Base-by-base conservation (phyloP, 2,329 filamentous ascomycete species). In the Dactylellina parvicollis region DNA sequence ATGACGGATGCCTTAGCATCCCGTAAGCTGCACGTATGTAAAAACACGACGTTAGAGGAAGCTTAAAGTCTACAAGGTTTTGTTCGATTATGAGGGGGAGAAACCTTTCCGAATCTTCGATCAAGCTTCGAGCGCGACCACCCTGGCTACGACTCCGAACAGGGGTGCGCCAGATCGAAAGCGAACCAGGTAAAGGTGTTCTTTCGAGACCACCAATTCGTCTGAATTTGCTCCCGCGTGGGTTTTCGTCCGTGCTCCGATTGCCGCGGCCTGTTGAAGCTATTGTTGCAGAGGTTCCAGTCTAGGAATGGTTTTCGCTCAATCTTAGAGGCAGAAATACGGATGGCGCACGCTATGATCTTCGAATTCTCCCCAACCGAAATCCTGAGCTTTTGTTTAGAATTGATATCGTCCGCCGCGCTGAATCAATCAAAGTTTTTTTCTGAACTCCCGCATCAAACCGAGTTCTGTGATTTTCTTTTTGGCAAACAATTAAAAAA, bases 211-310 rank as follows among this genome's bases (percentile, higher is more conserved):
- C n/a, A 28, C 38, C 18, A 16, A 42, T 57, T 66, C 61, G 52
- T 54, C 49, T 54, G 36, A 57, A 57, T 38, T 18, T 2, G 10
- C 44, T 57, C 54, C n/a, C 38, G 36, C 38, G 34, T 42, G 38
- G 18, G 28, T 4, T 38, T 38, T 4, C 24, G 52, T 56, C 36
- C 9, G 55, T 38, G 62, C 62, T 56, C 40, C 55, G 32, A 59
- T 59, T 67, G 62, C 62, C 42, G 62, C 52, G 62, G 62, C 52
- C 44, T 57, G 32, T 57, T 30, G 52, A 65, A 38, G 36, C 52
- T 30, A 64, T 34, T 44, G 24, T 42, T 16, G 22, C 24, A 22
- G 49, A 34, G 38, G 30, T 47, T 36, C 61, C 49, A 34, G 57
- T 67, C 34, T 57, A 3, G 62, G 62, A 22, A 59, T 59, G 30